These are phyloP conservation scores for Prosopis cineraria DNA, from an alignment of 306 rosid species.

Conservation along the genomic window DNA sequence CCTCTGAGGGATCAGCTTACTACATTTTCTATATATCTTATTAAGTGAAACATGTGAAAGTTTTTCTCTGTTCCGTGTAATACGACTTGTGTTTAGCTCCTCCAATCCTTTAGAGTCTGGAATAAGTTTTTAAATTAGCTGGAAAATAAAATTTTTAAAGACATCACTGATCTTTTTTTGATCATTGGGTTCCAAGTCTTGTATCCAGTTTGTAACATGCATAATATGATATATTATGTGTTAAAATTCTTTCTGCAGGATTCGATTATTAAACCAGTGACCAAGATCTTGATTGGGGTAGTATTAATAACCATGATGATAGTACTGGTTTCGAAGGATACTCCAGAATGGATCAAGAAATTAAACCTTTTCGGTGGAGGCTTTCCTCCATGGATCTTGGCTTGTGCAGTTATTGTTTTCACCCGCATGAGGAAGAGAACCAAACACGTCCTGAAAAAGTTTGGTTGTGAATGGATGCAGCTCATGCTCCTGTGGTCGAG, in stretches of 20 bases:
- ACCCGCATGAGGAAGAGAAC: slow-evolving; percentile 89
- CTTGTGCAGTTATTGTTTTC: slow-evolving; percentile 81
- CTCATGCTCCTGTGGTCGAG: slow-evolving; percentile 28
- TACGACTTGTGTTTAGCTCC: neutral
- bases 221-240: neutral
- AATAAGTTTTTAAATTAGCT: neutral
- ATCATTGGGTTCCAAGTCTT: neutral
- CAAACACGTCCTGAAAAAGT: slow-evolving; percentile 56
- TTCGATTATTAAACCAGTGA: slow-evolving; percentile 74
- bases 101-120: neutral
- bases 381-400: slow-evolving; percentile 89
- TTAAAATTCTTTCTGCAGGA: slow-evolving; percentile 56
- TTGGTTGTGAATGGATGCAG: slow-evolving; percentile 52
- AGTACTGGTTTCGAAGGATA: slow-evolving; percentile 54
- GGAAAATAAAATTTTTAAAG: neutral
- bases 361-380: slow-evolving; percentile 57
- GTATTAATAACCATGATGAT: slow-evolving; percentile 63
- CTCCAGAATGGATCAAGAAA: slow-evolving; percentile 70
- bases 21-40: neutral
- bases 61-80: slow-evolving; percentile 23
- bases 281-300: slow-evolving; percentile 74
- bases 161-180: neutral
- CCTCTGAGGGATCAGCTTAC: neutral
- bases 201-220: neutral
- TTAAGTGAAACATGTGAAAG: neutral